Base-by-base conservation (phyloP, 768 basidiomycete genomes). In the Russula emetica region DNA sequence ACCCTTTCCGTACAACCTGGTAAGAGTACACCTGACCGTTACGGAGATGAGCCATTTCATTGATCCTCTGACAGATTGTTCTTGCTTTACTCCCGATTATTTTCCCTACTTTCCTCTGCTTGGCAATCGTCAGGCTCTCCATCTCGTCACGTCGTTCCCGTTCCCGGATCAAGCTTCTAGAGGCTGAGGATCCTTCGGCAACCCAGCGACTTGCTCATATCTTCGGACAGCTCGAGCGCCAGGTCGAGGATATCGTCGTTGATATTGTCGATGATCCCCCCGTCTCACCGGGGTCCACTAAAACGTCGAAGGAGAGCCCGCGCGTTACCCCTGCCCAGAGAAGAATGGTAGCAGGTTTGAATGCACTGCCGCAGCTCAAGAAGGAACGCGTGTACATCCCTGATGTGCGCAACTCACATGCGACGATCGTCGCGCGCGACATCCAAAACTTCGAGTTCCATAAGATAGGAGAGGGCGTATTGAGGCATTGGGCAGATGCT, bases 331-430 rank as follows among this genome's bases (percentile, higher is more conserved):
- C 82, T 2, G 70, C 79, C 13, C 91, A 94, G 70, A 78, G 73
- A 18, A 77, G 75, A 62, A 84, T 88, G 38, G 82, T 82, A 6
- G 74, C 74, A 7, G 80, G 78, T 72, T 76, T 94, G 44, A 92
- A 92, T 72, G 77, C 76, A 49, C 79, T 93, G 13, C 88, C 89
- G 0, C 74, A 77, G 34, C 71, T 93, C 53, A 80, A 84, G 76
- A 93, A 92, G 74, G 82, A 88, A 67, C 72, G 82, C 22, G 87
- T 82, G 22, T 90, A 83, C 70, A 85, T 92, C 67, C 74, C 78
- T 22, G 74, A 75, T 1, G 78, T 85, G 26, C 70, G 74, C 44
- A 92, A 92, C 69, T 76, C 88, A 30, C 91, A 94, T 74, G 88
- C 80, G 5, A 77, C 83, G 61, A 87, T 94, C 66, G 77, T 93